These are phyloP conservation scores for Haplosporangium gracile DNA, from an alignment of 192 early-diverging fungal genomes.

Conservation along the genomic window DNA sequence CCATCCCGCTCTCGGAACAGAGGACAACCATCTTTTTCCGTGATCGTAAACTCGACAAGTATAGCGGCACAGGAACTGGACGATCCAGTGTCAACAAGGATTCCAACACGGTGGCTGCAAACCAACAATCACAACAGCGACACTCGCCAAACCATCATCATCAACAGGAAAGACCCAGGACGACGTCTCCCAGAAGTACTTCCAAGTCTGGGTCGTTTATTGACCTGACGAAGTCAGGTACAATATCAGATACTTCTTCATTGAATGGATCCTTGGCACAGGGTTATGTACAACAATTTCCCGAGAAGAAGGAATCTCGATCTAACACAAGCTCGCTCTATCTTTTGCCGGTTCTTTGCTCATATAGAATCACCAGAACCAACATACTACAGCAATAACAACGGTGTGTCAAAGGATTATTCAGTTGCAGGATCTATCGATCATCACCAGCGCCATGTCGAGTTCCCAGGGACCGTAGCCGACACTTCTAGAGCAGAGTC, in stretches of 20 bases:
- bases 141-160: background rate
- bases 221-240: background rate
- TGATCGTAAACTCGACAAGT: background rate
- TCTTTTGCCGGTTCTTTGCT: background rate
- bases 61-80: background rate
- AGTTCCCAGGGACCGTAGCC: background rate
- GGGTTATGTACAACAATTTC: too few relatives aligned
- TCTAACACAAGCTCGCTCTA: background rate
- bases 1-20: background rate
- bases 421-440: background rate
- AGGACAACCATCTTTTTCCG: constrained; percentile 7
- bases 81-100: background rate
- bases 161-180: background rate
- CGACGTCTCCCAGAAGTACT: background rate
- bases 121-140: background rate
- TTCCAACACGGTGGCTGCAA: background rate
- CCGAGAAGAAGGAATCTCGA: too few relatives aligned
- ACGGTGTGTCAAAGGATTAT: background rate
- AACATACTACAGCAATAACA: background rate
- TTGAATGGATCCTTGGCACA: too few relatives aligned
- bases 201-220: background rate
- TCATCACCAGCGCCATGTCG: background rate
- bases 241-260: background rate
- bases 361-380: background rate
- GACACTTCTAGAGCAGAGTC: background rate